Base-by-base conservation (phyloP, 2,329 filamentous ascomycete genomes). In the Penicillium nordicum region DNA sequence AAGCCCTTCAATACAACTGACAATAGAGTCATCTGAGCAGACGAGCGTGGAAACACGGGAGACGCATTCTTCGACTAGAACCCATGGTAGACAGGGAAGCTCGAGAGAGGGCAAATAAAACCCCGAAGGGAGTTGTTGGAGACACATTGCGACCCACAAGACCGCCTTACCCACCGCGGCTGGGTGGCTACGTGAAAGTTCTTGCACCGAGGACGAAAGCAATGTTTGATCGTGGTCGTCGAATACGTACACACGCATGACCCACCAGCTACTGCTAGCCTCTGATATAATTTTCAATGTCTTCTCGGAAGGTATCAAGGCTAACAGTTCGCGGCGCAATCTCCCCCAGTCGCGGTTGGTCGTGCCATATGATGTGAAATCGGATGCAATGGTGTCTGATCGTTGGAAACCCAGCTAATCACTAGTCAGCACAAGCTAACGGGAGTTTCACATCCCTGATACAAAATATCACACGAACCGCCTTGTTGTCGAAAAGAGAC, bases 111-210 rank as follows among this genome's bases (percentile, higher is more conserved):
- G 8, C 5, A 45, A 9, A 37, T 46, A 44, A 25, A 38, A 55
- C 1, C n/a, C 38, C 1, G n/a, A 16, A 23, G 57, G 59, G 2
- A 61, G 59, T 32, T 59, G 52, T 23, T 61, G 59, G 18, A 61
- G 50, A 46, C 52, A 34, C 2, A 54, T n/a, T 9, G 36, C 47
- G 32, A 57, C 50, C 57, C 53, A 59, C 23, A 61, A 7, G 10
- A 55, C 5, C 27, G 37, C 34, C 14, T 57, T 61, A 10, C 41
- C 54, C 12, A 61, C 51, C 5, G 45, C 14, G n/a, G 23, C 10
- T 4, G 57, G 59, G 10, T 57, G 54, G 10, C 41, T 37, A 2
- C 21, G 50, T 34, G 45, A 48, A 18, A 59, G 43, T 8, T 14
- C 9, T 7, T 50, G 16, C 16, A 29, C 7, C 5, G 54, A 27